Conservation (phyloP, 2,329 filamentous ascomycete genomes). For the Hawksworthiomyces lignivorus region DNA sequence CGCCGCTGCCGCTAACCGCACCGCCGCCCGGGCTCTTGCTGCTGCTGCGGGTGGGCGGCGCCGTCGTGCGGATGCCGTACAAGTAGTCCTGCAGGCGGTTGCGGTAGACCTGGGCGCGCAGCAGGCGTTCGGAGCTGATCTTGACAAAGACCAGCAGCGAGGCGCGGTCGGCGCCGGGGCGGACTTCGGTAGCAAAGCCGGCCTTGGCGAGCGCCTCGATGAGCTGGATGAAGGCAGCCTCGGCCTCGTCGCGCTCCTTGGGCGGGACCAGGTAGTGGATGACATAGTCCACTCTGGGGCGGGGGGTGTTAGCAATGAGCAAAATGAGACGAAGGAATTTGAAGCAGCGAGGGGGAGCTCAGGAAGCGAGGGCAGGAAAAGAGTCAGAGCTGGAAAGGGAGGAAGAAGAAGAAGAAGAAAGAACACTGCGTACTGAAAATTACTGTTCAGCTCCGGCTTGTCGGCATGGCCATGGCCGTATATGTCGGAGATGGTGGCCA, state of each 20-base stretch:
- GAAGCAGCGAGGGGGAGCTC: too few species aligned
- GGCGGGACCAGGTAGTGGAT: constrained; percentile 68
- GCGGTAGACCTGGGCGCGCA: constrained; percentile 75
- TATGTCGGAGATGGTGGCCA: constrained; percentile 18
- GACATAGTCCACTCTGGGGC: constrained; percentile 74
- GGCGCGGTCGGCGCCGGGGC: constrained; percentile 59
- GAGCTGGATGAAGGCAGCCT: constrained; percentile 69
- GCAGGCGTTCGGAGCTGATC: constrained; percentile 64
- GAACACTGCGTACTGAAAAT: constrained; percentile 19
- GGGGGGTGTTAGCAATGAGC: too few species aligned
- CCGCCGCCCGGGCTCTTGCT: too few species aligned
- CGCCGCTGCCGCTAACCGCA: too few species aligned
- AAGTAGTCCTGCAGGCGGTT: constrained; percentile 91
- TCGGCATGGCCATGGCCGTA: constrained; percentile 12
- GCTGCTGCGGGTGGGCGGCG: constrained; percentile 45
- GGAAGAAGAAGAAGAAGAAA: neutral
- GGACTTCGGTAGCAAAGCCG: constrained; percentile 82
- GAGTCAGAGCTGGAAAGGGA: neutral
- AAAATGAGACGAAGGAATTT: neutral
- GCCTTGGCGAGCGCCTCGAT: constrained; percentile 66
- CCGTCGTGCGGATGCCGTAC: constrained; percentile 70
- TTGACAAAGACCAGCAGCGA: constrained; percentile 79
- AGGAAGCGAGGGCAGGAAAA: neutral
- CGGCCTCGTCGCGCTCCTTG: constrained; percentile 46
- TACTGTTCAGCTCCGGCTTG: constrained; percentile 18